A percentile compares a stretch with the other conserved stretches of the same genome.
Conservation (phyloP, 2,329 filamentous ascomycete genomes). For the Colletotrichum orchidophilum region DNA sequence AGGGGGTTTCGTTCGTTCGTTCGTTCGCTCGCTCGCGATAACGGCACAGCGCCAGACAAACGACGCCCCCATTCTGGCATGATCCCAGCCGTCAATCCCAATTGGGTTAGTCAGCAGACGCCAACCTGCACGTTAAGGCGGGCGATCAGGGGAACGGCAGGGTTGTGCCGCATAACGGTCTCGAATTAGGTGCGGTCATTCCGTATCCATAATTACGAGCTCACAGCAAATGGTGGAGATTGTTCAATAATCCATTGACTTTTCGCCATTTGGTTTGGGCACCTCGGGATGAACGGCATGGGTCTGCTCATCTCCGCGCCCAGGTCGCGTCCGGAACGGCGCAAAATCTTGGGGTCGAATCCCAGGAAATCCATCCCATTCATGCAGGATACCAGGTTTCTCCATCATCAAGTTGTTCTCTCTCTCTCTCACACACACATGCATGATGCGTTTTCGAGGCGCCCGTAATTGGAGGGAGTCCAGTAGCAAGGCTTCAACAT, state of each 20-base stretch:
- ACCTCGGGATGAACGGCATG: conserved; percentile 18
- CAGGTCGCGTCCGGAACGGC: not conserved
- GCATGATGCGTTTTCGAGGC: not conserved
- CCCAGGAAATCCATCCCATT: not conserved
- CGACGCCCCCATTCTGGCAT: conserved; percentile 8
- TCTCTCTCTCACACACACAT: not conserved
- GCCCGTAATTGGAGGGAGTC: conserved; percentile 30
- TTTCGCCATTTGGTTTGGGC: no score
- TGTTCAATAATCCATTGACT: not conserved
- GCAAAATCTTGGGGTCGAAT: not conserved
- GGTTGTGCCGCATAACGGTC: conserved; percentile 20
- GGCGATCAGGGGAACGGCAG: conserved; percentile 21
- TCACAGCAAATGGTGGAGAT: conserved; percentile 6
- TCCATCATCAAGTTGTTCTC: not conserved
- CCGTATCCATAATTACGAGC: conserved; percentile 32
- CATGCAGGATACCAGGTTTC: not conserved
- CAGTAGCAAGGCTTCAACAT: conserved; percentile 33
- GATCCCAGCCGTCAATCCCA: conserved; percentile 7
- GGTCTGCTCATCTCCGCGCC: conserved; percentile 27
- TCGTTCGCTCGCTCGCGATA: not conserved
- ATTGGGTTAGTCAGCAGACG: conserved; percentile 14
- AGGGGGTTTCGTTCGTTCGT: no score
- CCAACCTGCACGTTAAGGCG: conserved; percentile 21
- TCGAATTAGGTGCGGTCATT: conserved; percentile 17
- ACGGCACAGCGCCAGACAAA: not conserved